Evolutionary conservation across 805 yeast genomes (phyloP).

Genomic region (Scheffersomyces lignosus): DNA sequence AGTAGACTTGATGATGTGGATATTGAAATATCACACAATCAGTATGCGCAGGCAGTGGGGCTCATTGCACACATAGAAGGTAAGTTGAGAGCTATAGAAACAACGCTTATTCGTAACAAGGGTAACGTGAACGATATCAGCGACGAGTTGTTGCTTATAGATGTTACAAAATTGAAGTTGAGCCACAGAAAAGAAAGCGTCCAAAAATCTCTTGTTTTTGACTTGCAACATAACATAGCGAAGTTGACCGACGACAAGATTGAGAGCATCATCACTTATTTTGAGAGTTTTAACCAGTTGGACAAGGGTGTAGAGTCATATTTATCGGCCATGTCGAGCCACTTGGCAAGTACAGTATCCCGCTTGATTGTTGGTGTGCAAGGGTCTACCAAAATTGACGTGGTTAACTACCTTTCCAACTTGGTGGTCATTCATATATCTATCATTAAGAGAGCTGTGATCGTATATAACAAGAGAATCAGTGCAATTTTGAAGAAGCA

Average conservation of each 20-base stretch:
- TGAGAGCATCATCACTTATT: constrained; percentile 34
- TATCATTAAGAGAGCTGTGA: constrained; percentile 47
- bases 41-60: constrained; percentile 48
- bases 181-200: constrained; percentile 36
- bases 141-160: constrained; percentile 34
- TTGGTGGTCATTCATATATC: constrained; percentile 40
- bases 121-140: constrained; percentile 12
- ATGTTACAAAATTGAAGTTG: constrained; percentile 43
- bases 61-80: constrained; percentile 37
- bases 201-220: constrained; percentile 38
- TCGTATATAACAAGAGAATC: constrained; percentile 44
- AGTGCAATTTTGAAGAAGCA: constrained; percentile 26
- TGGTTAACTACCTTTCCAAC: constrained; percentile 40
- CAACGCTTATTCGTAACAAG: constrained; percentile 14
- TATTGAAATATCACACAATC: constrained; percentile 60
- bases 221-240: constrained; percentile 34
- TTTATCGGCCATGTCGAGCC: constrained; percentile 33
- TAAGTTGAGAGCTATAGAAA: constrained; percentile 29
- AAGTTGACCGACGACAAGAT: constrained; percentile 30
- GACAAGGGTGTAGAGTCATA: constrained; percentile 37
- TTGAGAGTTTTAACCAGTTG: constrained; percentile 34
- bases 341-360: constrained; percentile 32
- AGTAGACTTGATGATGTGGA: constrained; percentile 70
- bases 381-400: constrained; percentile 44
- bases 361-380: constrained; percentile 38